Evolutionary conservation across 2,329 filamentous ascomycete species (phyloP), one percentile per base, ranked within the genome.

Genomic region (Phoma herbarum): DNA sequence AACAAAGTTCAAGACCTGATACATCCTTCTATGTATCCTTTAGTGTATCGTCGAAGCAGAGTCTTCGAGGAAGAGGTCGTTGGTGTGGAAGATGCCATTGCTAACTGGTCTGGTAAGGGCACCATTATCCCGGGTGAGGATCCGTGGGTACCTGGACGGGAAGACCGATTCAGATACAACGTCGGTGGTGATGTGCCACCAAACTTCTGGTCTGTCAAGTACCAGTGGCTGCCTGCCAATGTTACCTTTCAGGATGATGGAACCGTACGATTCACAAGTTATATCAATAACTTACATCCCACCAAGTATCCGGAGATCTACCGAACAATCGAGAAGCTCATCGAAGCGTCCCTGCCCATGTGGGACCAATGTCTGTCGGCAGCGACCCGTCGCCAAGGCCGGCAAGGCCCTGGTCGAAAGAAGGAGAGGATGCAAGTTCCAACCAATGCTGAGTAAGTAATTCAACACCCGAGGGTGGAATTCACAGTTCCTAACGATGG

Each of bases 21-120:
- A 12, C 37, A 41, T 23, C 37, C 37, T 1, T 23, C 18, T 7
- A 14, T 41, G 37, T 41, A 12, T 41, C 37, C 37, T 2, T 12
- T 41, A 20, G 37, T 41, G 20, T 41, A 41, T 12, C 10, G 11
- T 41, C 37, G 20, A 10, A 41, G 9, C 8, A 23, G 37, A 23
- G 37, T 11, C 11, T 2, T 41, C 11, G 9, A 41, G 20, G 20
- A 41, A 14, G 45, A 49, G 4, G 62, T 56, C 1, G 71, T 78
- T 2, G 59, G 68, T 0, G 59, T 79, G 4, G 45, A 64, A 1
- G 68, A 75, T 28, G 76, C 73, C 23, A 61, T 71, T 4, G 22
- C 46, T 2, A 51, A 68, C 4, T 75, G 67, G 58, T 67, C 63
- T 12, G 76, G 74, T 7, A 70, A 65, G 25, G 77, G 77, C 5